Evolutionary conservation across 179 eudicot species (phyloP), one percentile per base, ranked within the genome.

Genomic region (Dionaea muscipula): DNA sequence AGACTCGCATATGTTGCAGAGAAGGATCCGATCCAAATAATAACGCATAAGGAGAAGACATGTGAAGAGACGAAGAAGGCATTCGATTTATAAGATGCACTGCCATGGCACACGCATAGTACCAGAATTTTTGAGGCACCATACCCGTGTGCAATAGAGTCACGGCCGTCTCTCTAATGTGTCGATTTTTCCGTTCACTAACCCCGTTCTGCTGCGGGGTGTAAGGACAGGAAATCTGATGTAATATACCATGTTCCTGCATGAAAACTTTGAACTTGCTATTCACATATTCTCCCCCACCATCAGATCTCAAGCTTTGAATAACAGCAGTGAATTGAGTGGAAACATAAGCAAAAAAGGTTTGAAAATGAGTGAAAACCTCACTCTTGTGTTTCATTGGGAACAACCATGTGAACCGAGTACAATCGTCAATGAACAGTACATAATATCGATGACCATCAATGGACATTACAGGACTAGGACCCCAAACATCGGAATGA

Each of bases 391-490:
- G 24, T 31, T 10, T 11, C 43, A 53, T 17, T 15, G 31, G 31
- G 17, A 35, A 36, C 0, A 28, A 20, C 53, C 40, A 45, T n/a
- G 41, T 35, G 18, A 27, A 20, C 9, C 47, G 4, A 20, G 47
- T 17, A 37, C 22, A 33, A 26, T 59, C 47, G 21, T 59, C 54
- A 31, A 33, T 55, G 18, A 48, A 13, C 16, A 45, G 35, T 14
- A 59, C 18, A 48, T 47, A 59, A 26, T 46, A 59, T 18, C 33
- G 6, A 35, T 11, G 27, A 15, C 63, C 55, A 33, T 11, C 14
- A 23, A 24, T 18, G 6, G 47, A 47, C 8, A 8, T 3, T 28
- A 28, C 35, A 3, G 35, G 35, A 3, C 5, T 8, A 28, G 35
- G 8, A 8, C 35, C 35, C 35, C 35, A 28, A 28, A 28, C 5